These are phyloP conservation scores for Sanghuangporus sanghuang DNA, from an alignment of 1,284 basidiomycete genomes.

Conservation along the genomic window DNA sequence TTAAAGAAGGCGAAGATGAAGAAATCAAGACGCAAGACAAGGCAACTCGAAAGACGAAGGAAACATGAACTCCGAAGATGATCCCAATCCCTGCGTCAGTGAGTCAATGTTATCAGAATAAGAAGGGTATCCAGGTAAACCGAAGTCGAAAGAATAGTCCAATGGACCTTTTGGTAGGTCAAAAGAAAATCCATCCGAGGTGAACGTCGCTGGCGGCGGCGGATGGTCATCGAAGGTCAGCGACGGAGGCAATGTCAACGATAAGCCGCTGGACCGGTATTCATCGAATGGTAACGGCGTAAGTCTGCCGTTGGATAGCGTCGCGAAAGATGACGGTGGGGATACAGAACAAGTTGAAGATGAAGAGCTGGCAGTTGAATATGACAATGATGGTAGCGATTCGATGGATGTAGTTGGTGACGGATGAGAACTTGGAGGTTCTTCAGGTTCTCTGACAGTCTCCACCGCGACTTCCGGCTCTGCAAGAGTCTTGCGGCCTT, in stretches of 20 bases:
- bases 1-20: neutral
- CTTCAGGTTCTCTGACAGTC: neutral
- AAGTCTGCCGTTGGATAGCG: neutral
- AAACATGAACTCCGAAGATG: neutral
- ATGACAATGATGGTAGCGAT: constrained; percentile 1
- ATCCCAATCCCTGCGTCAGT: neutral
- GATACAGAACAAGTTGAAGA: neutral
- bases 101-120: neutral
- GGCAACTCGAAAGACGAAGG: neutral
- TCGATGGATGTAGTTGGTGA: neutral
- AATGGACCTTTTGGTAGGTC: neutral
- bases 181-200: neutral
- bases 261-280: neutral
- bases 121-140: neutral
- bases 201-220: neutral
- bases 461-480: neutral
- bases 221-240: neutral
- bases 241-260: neutral
- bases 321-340: neutral
- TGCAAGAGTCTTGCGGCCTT: too few relatives aligned
- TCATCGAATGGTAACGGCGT: neutral
- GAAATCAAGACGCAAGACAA: neutral
- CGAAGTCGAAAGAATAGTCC: neutral
- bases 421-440: neutral
- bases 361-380: constrained; percentile 2